phyloP scores from a whole-genome alignment of 345 rosid species.

The Sisymbrium altissimum region DNA sequence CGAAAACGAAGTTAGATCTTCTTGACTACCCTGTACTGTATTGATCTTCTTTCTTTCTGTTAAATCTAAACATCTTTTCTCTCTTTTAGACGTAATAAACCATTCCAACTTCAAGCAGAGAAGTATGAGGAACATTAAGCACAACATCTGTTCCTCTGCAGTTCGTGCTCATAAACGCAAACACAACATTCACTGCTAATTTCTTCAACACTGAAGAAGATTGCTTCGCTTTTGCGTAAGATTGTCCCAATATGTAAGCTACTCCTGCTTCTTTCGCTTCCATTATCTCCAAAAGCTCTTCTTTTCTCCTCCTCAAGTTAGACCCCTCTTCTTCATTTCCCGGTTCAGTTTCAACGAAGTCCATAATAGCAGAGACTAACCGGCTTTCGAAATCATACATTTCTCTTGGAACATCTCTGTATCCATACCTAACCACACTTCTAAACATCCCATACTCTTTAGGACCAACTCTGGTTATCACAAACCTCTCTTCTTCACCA shows the following conservation, averaged over 20 bases:
- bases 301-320: slow-evolving; percentile 16
- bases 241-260: slow-evolving; percentile 62
- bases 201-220: slow-evolving; percentile 62
- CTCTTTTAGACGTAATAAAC: slow-evolving; percentile 49
- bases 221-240: slow-evolving; percentile 61
- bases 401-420: slow-evolving; percentile 73
- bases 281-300: slow-evolving; percentile 45
- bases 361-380: slow-evolving; percentile 48
- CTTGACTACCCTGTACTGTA: slow-evolving; percentile 3
- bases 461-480: slow-evolving; percentile 66
- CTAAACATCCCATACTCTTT: slow-evolving; percentile 79
- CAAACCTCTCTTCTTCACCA: slow-evolving; percentile 57
- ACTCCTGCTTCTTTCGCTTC: slow-evolving; percentile 71
- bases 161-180: slow-evolving; percentile 66
- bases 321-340: slow-evolving; percentile 1
- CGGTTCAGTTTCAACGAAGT: slow-evolving; percentile 48
- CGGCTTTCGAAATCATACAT: slow-evolving; percentile 63
- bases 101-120: slow-evolving; percentile 79
- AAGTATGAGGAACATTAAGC: slow-evolving; percentile 63
- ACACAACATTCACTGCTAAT: slow-evolving; percentile 51
- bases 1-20: slow-evolving; percentile 9
- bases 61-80: not conserved
- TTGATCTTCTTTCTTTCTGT: not conserved
- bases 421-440: slow-evolving; percentile 79
- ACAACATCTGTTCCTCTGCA: slow-evolving; percentile 63